These are phyloP conservation scores for Rhodotorula sp. DNA, from an alignment of 1,284 basidiomycete genomes.

Conservation along the genomic window DNA sequence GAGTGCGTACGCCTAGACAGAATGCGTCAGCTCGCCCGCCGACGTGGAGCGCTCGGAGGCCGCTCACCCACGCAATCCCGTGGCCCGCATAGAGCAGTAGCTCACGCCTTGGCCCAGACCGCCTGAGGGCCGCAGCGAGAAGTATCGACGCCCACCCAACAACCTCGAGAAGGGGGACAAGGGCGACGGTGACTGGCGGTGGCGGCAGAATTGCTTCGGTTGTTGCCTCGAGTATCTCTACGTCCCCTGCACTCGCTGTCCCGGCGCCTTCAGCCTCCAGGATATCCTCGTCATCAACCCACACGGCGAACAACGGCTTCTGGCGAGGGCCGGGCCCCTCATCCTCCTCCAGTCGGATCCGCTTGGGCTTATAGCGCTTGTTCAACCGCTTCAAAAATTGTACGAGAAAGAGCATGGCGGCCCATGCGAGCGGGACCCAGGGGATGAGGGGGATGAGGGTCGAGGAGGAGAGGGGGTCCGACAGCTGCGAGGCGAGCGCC, in stretches of 20 bases:
- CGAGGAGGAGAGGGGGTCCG: not conserved
- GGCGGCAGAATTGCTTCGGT: constrained; percentile 5
- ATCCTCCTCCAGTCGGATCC: constrained; percentile 1
- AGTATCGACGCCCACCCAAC: constrained; percentile 3
- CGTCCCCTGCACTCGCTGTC: too few relatives aligned
- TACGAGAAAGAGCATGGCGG: not conserved
- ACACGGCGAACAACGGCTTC: constrained; percentile 21
- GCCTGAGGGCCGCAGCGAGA: not conserved
- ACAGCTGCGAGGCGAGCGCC: too few relatives aligned
- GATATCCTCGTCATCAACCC: constrained; percentile 16
- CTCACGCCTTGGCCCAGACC: too few relatives aligned
- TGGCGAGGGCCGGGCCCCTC: not conserved
- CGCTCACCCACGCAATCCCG: constrained; percentile 6
- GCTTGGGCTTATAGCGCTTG: too few relatives aligned
- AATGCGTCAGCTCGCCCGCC: not conserved
- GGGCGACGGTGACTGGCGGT: not conserved
- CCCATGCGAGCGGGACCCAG: not conserved
- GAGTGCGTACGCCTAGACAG: constrained; percentile 8
- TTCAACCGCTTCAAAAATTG: too few relatives aligned
- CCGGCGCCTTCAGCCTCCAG: not conserved
- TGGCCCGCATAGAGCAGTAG: not conserved
- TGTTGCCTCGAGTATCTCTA: not conserved
- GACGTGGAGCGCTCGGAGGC: too few relatives aligned
- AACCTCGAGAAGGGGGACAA: constrained; percentile 12
- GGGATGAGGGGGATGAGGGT: not conserved